Conservation (phyloP, 306 rosid species). For the Prunus armeniaca region DNA sequence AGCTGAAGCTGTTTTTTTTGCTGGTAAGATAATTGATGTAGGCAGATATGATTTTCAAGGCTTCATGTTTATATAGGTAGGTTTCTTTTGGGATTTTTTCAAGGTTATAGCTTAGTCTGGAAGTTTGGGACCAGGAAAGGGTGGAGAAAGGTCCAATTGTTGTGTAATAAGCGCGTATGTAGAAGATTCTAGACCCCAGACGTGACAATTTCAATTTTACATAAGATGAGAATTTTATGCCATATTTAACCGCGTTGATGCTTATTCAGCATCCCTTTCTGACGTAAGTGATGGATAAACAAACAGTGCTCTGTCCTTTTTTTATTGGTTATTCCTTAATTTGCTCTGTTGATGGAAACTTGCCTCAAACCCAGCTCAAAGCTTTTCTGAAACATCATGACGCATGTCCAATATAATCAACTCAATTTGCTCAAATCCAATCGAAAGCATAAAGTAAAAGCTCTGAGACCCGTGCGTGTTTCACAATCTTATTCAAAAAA, state of each 20-base stretch:
- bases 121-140: background rate
- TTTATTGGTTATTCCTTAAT: too few relatives aligned
- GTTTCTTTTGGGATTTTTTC: background rate
- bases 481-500: background rate
- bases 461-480: background rate
- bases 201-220: background rate
- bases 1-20: background rate
- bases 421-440: background rate
- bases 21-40: background rate
- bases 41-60: background rate
- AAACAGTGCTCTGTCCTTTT: background rate
- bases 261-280: background rate
- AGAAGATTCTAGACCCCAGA: conserved; percentile 1
- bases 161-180: conserved; percentile 4
- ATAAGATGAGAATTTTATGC: background rate
- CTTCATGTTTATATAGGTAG: background rate
- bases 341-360: background rate
- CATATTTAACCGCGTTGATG: background rate
- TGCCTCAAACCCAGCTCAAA: background rate
- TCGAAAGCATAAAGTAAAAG: too few relatives aligned
- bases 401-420: background rate
- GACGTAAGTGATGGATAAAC: background rate
- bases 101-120: background rate
- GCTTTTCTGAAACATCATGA: background rate
- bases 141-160: background rate